These are phyloP conservation scores for Sporobolomyces phaffii DNA, from an alignment of 768 basidiomycete species.

Conservation along the genomic window DNA sequence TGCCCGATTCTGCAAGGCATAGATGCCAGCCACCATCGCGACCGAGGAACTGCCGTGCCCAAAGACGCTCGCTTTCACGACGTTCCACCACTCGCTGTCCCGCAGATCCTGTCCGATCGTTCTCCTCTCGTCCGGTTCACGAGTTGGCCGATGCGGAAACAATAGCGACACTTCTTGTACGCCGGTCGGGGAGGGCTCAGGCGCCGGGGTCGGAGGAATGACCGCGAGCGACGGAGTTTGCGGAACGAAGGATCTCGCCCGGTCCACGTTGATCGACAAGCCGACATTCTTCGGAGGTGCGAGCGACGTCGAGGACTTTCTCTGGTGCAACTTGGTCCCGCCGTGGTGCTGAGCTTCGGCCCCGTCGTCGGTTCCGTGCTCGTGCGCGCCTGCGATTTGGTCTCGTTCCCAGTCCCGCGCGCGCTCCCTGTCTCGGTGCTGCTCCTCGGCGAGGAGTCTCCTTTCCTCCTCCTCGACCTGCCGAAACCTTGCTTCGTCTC, in stretches of 20 bases:
- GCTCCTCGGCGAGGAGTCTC: too few species aligned
- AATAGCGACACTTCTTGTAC: neutral
- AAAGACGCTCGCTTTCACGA: constrained; percentile 56
- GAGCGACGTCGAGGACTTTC: neutral
- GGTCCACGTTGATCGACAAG: constrained; percentile 26
- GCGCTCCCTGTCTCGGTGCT: too few species aligned
- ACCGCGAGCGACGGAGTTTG: constrained; percentile 12
- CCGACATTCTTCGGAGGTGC: neutral
- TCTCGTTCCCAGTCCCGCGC: too few species aligned
- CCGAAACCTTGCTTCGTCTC: neutral
- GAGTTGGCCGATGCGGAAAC: neutral
- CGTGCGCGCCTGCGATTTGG: too few species aligned
- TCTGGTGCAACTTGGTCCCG: neutral
- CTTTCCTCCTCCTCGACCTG: neutral
- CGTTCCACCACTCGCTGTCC: constrained; percentile 23
- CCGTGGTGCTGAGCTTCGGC: too few species aligned
- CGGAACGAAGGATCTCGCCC: constrained; percentile 6
- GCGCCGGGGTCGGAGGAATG: constrained; percentile 23
- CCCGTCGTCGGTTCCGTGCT: too few species aligned
- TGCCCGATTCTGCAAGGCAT: constrained; percentile 56
- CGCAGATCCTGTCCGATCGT: neutral
- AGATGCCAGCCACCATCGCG: constrained; percentile 87
- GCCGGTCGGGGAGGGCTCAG: constrained; percentile 10
- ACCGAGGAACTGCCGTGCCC: constrained; percentile 88
- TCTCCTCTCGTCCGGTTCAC: neutral